Evolutionary conservation across 1,139 yeast genomes (phyloP).

Genomic region (Spencermartinsiella ligniputridi): DNA sequence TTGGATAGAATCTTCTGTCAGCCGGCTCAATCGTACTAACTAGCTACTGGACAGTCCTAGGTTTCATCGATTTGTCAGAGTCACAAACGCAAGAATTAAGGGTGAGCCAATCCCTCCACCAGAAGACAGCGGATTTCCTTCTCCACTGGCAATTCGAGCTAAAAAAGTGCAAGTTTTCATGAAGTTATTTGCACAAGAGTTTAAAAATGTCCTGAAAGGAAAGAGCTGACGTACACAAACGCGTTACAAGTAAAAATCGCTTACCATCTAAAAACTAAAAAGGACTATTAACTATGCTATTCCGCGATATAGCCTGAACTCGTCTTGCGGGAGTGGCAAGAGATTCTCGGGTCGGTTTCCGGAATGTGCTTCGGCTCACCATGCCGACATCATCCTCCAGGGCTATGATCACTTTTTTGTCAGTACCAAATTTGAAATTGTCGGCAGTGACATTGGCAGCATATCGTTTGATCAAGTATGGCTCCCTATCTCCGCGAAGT

Average conservation of each 20-base stretch:
- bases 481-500: conserved; percentile 48
- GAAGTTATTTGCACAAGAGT: conserved; percentile 59
- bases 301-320: conserved; percentile 27
- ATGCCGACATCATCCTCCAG: conserved; percentile 67
- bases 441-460: conserved; percentile 65
- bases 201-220: conserved; percentile 38
- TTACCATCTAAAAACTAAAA: too few species aligned
- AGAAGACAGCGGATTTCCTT: conserved; percentile 13
- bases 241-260: too few species aligned
- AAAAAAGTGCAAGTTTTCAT: conserved; percentile 56
- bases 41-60: conserved; percentile 55
- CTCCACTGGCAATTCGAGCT: conserved; percentile 22
- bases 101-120: conserved; percentile 34
- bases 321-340: conserved; percentile 34
- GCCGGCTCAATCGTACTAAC: too few species aligned
- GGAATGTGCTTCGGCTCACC: conserved; percentile 55
- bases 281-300: conserved; percentile 32
- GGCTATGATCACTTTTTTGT: conserved; percentile 65
- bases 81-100: conserved; percentile 55
- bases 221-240: background rate
- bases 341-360: conserved; percentile 49
- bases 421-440: conserved; percentile 71
- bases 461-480: conserved; percentile 64
- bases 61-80: conserved; percentile 66
- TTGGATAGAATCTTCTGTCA: background rate